phyloP scores from a whole-genome alignment of 2,329 filamentous ascomycete genomes.

The Xenoacremonium recifei region DNA sequence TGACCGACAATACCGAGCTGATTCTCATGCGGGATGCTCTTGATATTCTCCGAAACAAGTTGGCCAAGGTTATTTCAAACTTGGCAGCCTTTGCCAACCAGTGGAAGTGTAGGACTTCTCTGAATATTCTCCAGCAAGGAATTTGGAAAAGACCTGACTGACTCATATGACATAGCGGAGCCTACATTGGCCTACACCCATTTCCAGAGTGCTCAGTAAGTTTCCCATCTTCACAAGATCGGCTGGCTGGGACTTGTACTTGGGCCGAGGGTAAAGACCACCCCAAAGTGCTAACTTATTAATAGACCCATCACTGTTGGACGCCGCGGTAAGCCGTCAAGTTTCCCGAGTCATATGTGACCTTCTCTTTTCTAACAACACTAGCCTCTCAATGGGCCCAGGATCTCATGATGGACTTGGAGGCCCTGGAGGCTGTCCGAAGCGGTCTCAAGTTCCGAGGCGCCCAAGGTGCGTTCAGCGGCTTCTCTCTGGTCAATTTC shows the following conservation, averaged over 20 bases:
- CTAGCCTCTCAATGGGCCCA: slow-evolving; percentile 70
- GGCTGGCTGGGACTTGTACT: no score
- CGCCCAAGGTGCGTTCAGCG: no score
- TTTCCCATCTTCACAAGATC: no score
- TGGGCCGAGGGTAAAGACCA: slow-evolving; percentile 1
- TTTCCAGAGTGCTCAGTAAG: slow-evolving; percentile 61
- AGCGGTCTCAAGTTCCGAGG: slow-evolving; percentile 73
- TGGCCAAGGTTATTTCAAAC: slow-evolving; percentile 77
- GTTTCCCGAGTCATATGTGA: slow-evolving; percentile 24
- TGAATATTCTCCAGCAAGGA: slow-evolving; percentile 5
- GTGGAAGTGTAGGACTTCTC: slow-evolving; percentile 64
- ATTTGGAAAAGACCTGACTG: background rate
- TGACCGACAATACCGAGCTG: slow-evolving; percentile 75
- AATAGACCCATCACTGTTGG: slow-evolving; percentile 67
- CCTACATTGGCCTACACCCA: slow-evolving; percentile 79
- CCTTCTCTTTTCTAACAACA: no score
- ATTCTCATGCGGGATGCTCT: slow-evolving; percentile 66
- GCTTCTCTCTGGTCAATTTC: no score
- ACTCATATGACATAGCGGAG: no score
- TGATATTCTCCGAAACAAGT: slow-evolving; percentile 72
- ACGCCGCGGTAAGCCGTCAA: slow-evolving; percentile 41
- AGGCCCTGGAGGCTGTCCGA: slow-evolving; percentile 68
- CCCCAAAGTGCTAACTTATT: no score
- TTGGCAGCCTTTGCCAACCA: slow-evolving; percentile 69
- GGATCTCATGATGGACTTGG: slow-evolving; percentile 62